These are phyloP conservation scores for Avena eriantha DNA, from an alignment of 176 grass and related monocot genomes.

Conservation along the genomic window DNA sequence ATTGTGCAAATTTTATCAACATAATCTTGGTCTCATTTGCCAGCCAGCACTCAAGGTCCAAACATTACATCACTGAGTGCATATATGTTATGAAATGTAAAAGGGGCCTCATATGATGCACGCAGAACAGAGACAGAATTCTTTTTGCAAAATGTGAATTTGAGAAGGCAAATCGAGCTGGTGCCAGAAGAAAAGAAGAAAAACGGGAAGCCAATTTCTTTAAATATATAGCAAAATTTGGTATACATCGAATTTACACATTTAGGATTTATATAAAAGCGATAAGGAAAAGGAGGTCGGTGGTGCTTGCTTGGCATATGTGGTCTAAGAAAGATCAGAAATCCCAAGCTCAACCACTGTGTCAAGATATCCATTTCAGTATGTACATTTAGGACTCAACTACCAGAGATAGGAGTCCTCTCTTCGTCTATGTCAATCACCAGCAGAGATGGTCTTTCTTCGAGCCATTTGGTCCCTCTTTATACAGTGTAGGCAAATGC, in stretches of 20 bases:
- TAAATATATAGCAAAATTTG: constrained; percentile 19
- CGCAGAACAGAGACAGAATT: neutral
- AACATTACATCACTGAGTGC: neutral
- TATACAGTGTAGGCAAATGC: constrained; percentile 78
- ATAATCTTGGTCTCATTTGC: neutral
- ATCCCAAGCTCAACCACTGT: constrained; percentile 19
- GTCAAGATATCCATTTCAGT: constrained; percentile 29
- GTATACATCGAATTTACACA: constrained; percentile 12
- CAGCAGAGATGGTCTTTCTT: constrained; percentile 63
- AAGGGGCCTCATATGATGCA: neutral
- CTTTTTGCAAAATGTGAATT: neutral
- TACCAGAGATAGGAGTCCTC: constrained; percentile 68
- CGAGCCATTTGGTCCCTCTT: constrained; percentile 75
- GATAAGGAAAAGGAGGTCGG: constrained; percentile 21
- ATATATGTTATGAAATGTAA: neutral
- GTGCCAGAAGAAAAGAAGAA: neutral
- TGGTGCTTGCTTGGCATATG: constrained; percentile 21
- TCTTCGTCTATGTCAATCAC: constrained; percentile 86
- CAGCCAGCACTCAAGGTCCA: neutral
- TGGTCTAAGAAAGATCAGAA: constrained; percentile 16
- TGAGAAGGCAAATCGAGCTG: neutral
- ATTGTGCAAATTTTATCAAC: too few species aligned
- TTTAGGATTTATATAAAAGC: constrained; percentile 18
- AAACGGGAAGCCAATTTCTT: constrained; percentile 12
- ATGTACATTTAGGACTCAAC: constrained; percentile 45